A percentile compares a stretch with the other conserved stretches of the same genome.
Conservation (phyloP, 2,329 filamentous ascomycete genomes). For the Sporothrix globosa region DNA sequence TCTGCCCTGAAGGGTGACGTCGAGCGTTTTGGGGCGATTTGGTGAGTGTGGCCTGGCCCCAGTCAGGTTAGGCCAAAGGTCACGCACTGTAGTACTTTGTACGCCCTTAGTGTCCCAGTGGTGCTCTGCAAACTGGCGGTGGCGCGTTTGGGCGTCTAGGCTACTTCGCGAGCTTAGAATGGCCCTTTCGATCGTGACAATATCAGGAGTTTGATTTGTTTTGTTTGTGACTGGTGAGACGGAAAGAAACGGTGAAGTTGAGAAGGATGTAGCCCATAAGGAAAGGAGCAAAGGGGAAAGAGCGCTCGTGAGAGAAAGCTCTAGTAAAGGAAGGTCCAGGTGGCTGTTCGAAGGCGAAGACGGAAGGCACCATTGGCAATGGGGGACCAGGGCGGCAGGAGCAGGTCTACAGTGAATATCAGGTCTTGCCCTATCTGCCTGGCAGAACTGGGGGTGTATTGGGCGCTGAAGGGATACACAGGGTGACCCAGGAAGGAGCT, state of each 20-base stretch:
- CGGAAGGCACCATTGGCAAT: background rate
- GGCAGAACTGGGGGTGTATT: constrained; percentile 13
- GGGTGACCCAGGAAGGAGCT: background rate
- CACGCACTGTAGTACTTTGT: background rate
- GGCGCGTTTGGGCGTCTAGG: background rate
- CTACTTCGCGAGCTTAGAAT: background rate
- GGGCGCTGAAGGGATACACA: background rate
- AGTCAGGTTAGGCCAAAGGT: constrained; percentile 12
- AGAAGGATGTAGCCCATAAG: background rate
- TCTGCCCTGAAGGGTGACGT: constrained; percentile 9
- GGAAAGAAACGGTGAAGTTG: too few species aligned
- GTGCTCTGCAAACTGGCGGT: background rate
- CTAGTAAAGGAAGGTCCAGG: background rate
- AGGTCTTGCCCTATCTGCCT: constrained; percentile 1
- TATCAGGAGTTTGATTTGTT: background rate
- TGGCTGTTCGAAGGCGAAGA: constrained; percentile 21
- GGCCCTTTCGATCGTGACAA: constrained; percentile 2
- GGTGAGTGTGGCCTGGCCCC: background rate
- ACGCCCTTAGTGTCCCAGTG: background rate
- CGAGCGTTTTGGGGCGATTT: constrained; percentile 12
- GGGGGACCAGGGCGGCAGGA: constrained; percentile 20
- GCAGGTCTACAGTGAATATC: background rate
- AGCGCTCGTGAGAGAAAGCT: background rate
- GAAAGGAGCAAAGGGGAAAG: background rate
- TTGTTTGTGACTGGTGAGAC: constrained; percentile 6